Percentiles rank a stretch among this genome's conserved stretches.
Conservation (phyloP, 2,329 filamentous ascomycete species). For the Herpotrichia juniperi region DNA sequence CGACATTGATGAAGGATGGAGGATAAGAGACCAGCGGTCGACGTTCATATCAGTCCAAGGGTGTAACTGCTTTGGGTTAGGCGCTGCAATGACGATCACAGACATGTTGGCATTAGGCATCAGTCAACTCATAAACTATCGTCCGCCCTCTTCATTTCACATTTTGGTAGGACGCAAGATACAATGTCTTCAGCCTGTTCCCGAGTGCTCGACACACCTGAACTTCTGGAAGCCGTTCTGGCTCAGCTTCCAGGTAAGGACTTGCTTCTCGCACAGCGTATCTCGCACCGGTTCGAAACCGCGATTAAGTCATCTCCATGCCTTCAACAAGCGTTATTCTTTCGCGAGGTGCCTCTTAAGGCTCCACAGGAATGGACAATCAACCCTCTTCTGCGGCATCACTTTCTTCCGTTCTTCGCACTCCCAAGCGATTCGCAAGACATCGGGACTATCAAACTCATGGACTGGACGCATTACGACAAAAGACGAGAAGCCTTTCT, state of each 20-base stretch:
- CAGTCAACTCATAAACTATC: not conserved
- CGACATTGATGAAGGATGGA: too few species aligned
- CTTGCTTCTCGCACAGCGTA: conserved; percentile 8
- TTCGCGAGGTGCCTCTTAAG: conserved; percentile 4
- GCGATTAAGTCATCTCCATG: conserved; percentile 4
- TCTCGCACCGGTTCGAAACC: conserved; percentile 4
- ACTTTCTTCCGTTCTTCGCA: conserved; percentile 5
- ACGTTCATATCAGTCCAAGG: too few species aligned
- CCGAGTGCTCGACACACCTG: conserved; percentile 38
- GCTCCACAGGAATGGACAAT: conserved; percentile 1
- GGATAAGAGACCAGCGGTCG: too few species aligned
- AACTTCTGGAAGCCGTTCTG: conserved; percentile 46
- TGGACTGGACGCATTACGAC: not conserved
- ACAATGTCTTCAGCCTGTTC: conserved; percentile 1
- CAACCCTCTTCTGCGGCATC: conserved; percentile 3
- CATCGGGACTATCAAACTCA: not conserved
- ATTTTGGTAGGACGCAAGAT: not conserved
- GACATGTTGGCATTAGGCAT: not conserved
- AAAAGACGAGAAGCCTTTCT: conserved; percentile 1
- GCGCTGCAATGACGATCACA: not conserved
- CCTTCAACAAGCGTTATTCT: conserved; percentile 9
- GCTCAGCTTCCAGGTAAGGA: conserved; percentile 23
- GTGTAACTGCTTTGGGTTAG: not conserved
- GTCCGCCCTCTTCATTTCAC: not conserved
- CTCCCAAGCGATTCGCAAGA: not conserved